Evolutionary conservation across 2,329 filamentous ascomycete species (phyloP).

Genomic region (Dactylellina haptotyla): DNA sequence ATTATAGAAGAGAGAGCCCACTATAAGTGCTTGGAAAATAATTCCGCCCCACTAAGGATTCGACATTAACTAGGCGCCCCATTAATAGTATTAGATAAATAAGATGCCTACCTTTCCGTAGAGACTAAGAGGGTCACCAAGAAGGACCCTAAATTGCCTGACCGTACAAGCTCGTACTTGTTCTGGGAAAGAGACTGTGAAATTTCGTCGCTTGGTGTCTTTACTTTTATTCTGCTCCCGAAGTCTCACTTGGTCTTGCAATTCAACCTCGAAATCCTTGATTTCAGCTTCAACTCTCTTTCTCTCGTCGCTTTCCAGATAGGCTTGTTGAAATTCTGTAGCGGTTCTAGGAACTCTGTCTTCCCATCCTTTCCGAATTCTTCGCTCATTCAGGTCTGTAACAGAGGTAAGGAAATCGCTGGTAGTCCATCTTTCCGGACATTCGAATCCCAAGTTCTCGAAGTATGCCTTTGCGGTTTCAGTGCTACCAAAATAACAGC

Average conservation of each 20-base stretch:
- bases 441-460: conserved; percentile 73
- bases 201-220: conserved; percentile 28
- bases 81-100: conserved; percentile 60
- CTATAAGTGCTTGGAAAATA: conserved; percentile 77
- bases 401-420: conserved; percentile 74
- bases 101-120: conserved; percentile 69
- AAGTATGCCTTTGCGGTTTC: conserved; percentile 72
- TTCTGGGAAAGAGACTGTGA: conserved; percentile 75
- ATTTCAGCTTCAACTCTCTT: conserved; percentile 55
- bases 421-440: conserved; percentile 71
- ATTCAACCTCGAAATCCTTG: conserved; percentile 51
- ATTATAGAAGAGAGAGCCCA: conserved; percentile 70
- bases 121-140: conserved; percentile 77
- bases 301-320: conserved; percentile 53
- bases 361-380: conserved; percentile 63
- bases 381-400: conserved; percentile 68
- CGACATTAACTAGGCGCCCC: background rate
- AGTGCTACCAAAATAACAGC: conserved; percentile 70
- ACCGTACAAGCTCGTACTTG: conserved; percentile 76
- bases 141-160: conserved; percentile 80
- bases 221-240: conserved; percentile 25
- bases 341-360: conserved; percentile 64
- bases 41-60: conserved; percentile 67
- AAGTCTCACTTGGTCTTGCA: conserved; percentile 51
- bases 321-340: conserved; percentile 58